phyloP scores from a whole-genome alignment of 2,329 filamentous ascomycete genomes.

The Penicillium frequentans region DNA sequence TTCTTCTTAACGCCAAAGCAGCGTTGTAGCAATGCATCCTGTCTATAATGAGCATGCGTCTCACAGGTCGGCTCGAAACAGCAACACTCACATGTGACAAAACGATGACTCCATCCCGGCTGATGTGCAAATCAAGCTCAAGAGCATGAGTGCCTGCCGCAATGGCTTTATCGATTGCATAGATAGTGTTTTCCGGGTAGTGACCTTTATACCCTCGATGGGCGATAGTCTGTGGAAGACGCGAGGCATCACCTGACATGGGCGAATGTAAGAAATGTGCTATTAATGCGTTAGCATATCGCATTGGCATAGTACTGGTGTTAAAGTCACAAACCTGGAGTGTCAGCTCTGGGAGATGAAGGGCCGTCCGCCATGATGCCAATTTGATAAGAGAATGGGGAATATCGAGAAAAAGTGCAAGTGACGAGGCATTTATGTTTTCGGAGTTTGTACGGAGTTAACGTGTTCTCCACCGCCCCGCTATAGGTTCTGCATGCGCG shows the following conservation, averaged over 20 bases:
- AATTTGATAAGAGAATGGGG: not conserved
- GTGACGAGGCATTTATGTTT: not conserved
- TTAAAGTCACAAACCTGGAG: conserved; percentile 8
- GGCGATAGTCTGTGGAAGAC: conserved; percentile 40
- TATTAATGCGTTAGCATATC: not conserved
- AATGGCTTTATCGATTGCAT: conserved; percentile 72
- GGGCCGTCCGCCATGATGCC: conserved; percentile 7
- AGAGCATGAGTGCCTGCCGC: conserved; percentile 74
- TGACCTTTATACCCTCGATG: conserved; percentile 61
- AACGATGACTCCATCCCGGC: conserved; percentile 79
- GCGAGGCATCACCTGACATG: not conserved
- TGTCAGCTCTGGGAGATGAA: not conserved
- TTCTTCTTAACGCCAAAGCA: conserved; percentile 76
- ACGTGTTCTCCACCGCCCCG: not conserved
- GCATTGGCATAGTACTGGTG: not conserved
- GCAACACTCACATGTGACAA: conserved; percentile 67
- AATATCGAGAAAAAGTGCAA: not conserved
- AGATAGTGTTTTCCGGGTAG: conserved; percentile 84
- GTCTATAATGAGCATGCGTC: conserved; percentile 5
- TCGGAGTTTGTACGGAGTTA: conserved; percentile 15
- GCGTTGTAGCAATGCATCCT: conserved; percentile 75
- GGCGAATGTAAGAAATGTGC: conserved; percentile 16
- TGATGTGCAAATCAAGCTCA: conserved; percentile 85
- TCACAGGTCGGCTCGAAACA: too few species aligned
- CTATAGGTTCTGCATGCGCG: not conserved